Percentiles rank a stretch among this genome's conserved stretches.
phyloP scores from a whole-genome alignment of 2,329 filamentous ascomycete species.

The Fusarium virguliforme region DNA sequence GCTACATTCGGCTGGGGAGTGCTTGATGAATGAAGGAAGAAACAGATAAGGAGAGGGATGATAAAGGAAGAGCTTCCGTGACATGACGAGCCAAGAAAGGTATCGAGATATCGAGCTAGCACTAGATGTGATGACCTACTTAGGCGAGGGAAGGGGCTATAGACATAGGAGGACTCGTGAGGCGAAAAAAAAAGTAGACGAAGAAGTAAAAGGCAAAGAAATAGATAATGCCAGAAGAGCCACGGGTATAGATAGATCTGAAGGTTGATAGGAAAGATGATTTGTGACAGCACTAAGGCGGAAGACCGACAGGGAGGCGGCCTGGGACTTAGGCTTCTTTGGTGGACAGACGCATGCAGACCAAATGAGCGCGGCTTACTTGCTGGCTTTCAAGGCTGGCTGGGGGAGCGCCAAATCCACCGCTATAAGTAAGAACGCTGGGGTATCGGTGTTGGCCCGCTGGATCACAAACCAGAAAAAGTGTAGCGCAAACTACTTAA shows the following conservation, averaged over 20 bases:
- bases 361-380: too few relatives aligned
- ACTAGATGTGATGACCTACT: conserved; percentile 50
- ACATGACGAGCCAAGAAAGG: conserved; percentile 51
- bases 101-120: conserved; percentile 50
- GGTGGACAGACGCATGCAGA: too few relatives aligned
- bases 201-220: conserved; percentile 47
- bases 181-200: conserved; percentile 48
- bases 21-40: conserved; percentile 41
- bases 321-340: conserved; percentile 46
- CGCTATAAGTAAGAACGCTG: conserved; percentile 36
- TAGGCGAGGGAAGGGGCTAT: conserved; percentile 50
- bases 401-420: conserved; percentile 35
- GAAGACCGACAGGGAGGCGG: conserved; percentile 53
- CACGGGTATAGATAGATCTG: conserved; percentile 54
- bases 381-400: conserved; percentile 36
- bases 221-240: conserved; percentile 45
- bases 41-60: conserved; percentile 44
- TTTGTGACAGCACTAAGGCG: too few relatives aligned
- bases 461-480: conserved; percentile 38
- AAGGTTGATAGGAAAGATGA: conserved; percentile 51
- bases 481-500: conserved; percentile 51
- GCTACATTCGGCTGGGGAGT: conserved; percentile 52
- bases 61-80: conserved; percentile 43
- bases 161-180: conserved; percentile 45
- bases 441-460: conserved; percentile 34